A percentile compares a stretch with the other conserved stretches of the same genome.
phyloP scores from a whole-genome alignment of 2,329 filamentous ascomycete species.

The Pyricularia sp. region DNA sequence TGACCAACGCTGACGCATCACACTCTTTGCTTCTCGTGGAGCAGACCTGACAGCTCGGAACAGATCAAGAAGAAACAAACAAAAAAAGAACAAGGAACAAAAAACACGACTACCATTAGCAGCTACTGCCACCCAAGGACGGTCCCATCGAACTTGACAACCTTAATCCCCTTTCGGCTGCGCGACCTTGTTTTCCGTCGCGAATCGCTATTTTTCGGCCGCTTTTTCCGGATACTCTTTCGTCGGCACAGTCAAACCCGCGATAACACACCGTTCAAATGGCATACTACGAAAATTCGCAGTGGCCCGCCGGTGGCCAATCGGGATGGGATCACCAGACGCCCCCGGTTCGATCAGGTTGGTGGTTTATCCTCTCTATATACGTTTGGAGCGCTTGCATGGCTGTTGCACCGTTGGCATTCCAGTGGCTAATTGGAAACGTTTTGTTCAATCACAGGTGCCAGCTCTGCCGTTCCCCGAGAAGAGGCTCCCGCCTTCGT shows the following conservation, averaged over 20 bases:
- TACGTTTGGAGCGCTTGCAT: neutral
- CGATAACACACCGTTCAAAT: slow-evolving; percentile 8
- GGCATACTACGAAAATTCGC: slow-evolving; percentile 20
- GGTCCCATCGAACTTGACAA: neutral
- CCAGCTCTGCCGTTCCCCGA: slow-evolving; percentile 24
- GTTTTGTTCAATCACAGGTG: slow-evolving; percentile 13
- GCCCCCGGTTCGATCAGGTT: slow-evolving; percentile 18
- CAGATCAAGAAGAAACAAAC: neutral
- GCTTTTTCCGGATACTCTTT: neutral
- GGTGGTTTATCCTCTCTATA: slow-evolving; percentile 6
- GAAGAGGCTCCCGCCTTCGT: slow-evolving; percentile 23
- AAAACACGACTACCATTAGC: neutral
- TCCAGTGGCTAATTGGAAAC: slow-evolving; percentile 4
- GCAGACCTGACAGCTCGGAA: neutral
- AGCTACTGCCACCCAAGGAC: neutral
- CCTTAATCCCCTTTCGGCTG: neutral
- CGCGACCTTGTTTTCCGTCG: neutral
- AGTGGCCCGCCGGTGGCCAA: slow-evolving; percentile 17
- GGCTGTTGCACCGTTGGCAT: neutral
- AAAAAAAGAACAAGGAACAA: neutral
- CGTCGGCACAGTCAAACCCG: neutral
- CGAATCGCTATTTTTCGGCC: neutral
- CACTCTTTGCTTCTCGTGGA: neutral
- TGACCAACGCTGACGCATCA: neutral
- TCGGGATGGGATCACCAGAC: slow-evolving; percentile 19